Percentiles rank a stretch among this genome's conserved stretches.
Evolutionary conservation across 1,284 basidiomycete genomes (phyloP).

Genomic region (Cryptococcus wingfieldii): DNA sequence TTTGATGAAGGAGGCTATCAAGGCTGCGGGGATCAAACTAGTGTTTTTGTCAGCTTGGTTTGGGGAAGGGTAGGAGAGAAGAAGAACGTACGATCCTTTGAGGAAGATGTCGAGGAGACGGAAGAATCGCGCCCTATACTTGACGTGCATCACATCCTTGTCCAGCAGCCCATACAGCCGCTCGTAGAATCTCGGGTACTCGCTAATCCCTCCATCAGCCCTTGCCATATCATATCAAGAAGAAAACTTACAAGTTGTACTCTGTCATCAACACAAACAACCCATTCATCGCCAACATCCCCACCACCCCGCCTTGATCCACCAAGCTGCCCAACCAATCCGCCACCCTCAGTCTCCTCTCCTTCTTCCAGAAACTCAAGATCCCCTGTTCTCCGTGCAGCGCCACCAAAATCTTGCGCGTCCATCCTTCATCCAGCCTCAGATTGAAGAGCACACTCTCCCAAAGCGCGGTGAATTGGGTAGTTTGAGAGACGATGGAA

Average conservation of each 20-base stretch:
- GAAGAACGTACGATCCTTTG: conserved; percentile 68
- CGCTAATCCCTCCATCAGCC: conserved; percentile 53
- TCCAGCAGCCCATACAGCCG: conserved; percentile 88
- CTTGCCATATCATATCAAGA: not conserved
- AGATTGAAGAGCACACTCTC: conserved; percentile 28
- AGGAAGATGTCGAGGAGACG: conserved; percentile 86
- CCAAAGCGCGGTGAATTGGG: conserved; percentile 37
- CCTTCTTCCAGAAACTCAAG: conserved; percentile 38
- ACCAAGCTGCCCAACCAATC: conserved; percentile 90
- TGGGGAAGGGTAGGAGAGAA: not conserved
- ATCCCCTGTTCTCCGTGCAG: conserved; percentile 46
- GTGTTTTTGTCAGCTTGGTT: conserved; percentile 4
- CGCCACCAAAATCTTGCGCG: conserved; percentile 35
- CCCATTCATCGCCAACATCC: conserved; percentile 84
- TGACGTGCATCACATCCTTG: conserved; percentile 80
- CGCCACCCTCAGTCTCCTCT: conserved; percentile 69
- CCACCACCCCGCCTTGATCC: conserved; percentile 80
- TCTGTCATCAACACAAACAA: conserved; percentile 86
- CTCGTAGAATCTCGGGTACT: conserved; percentile 94
- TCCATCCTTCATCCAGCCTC: conserved; percentile 30
- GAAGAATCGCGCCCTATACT: conserved; percentile 92
- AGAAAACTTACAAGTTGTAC: conserved; percentile 74
- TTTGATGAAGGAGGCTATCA: conserved; percentile 93
- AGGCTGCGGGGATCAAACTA: conserved; percentile 78
- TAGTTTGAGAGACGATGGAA: conserved; percentile 27